Evolutionary conservation across 805 yeast species (phyloP), one percentile per base, ranked within the genome.

Genomic region (Debaryomyces tyrocola): DNA sequence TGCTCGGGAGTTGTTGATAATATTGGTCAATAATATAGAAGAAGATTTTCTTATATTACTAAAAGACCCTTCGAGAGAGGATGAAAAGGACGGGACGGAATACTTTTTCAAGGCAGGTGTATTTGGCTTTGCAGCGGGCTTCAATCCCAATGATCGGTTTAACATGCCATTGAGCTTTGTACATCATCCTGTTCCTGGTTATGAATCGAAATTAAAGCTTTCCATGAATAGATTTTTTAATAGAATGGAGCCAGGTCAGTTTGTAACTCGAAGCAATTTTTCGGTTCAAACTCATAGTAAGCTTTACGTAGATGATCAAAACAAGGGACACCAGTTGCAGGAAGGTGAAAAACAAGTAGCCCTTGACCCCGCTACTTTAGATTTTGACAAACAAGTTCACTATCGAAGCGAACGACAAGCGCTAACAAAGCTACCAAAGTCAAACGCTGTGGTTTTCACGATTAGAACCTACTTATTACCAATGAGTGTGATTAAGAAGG

Each of bases 31-130:
- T 9, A 67, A 75, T 36, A 69, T 82, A 2, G 88, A 84, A 53
- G 90, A 85, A 54, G 91, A 87, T 57, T 73, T 83, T 45, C 57
- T 86, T 36, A 62, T 87, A 6, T 54, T 86, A 54, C 57, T 78
- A 6, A 74, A 74, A 45, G 76, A 70, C 40, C 67, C 68, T 0
- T 20, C 58, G 3, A 49, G 59, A 27, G 54, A 51, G 20, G 43
- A 63, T 33, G 69, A 64, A 40, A 51, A 54, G 6, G 60, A 64
- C 37, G 73, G 72, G 0, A 53, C 60, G 2, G 78, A 73, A 52
- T 71, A 71, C 51, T 66, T 52, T 48, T 71, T 70, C 64, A 73
- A 72, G 49, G 77, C 66, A 1, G 77, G 77, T 0, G 59, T 73
- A 1, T 73, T 72, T 59, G 77, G 73, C 5, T 73, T 73, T 59